Conservation (phyloP, 2,329 filamentous ascomycete genomes). For the Dothiorella sarmentorum region DNA sequence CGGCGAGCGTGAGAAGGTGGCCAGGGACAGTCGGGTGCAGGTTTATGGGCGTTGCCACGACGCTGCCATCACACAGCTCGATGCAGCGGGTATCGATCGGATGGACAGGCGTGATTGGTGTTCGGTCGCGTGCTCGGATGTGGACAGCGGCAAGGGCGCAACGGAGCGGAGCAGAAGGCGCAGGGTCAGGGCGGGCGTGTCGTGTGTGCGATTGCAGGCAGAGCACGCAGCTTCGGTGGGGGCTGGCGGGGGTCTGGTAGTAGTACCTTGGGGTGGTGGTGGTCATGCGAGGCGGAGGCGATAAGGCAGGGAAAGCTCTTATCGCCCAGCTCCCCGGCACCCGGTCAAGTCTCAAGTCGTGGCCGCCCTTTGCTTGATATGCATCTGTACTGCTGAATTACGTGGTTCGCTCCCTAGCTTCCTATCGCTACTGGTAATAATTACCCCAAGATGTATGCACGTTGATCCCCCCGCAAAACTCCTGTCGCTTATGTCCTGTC, state of each 20-base stretch:
- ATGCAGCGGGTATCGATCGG: not conserved
- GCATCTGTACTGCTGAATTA: not conserved
- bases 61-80: slow-evolving; percentile 7
- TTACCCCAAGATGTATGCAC: slow-evolving; percentile 6
- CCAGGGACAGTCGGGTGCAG: not conserved
- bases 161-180: not conserved
- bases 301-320: slow-evolving; percentile 3
- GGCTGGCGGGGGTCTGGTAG: not conserved
- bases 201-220: not conserved
- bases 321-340: not conserved
- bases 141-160: not conserved
- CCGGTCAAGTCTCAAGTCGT: not conserved
- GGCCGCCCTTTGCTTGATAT: not conserved
- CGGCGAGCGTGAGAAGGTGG: not conserved
- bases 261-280: not conserved
- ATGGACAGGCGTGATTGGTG: not conserved
- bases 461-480: slow-evolving; percentile 1
- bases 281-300: slow-evolving; percentile 2
- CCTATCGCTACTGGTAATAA: slow-evolving; percentile 4
- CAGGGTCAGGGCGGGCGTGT: not conserved
- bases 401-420: not conserved
- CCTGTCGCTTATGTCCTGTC: slow-evolving; percentile 11
- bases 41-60: not conserved
- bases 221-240: slow-evolving; percentile 7
- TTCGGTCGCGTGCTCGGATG: not conserved